A percentile compares a stretch with the other conserved stretches of the same genome.
Evolutionary conservation across 2,329 filamentous ascomycete species (phyloP).

Genomic region (Paraphaeosphaeria sporulosa): DNA sequence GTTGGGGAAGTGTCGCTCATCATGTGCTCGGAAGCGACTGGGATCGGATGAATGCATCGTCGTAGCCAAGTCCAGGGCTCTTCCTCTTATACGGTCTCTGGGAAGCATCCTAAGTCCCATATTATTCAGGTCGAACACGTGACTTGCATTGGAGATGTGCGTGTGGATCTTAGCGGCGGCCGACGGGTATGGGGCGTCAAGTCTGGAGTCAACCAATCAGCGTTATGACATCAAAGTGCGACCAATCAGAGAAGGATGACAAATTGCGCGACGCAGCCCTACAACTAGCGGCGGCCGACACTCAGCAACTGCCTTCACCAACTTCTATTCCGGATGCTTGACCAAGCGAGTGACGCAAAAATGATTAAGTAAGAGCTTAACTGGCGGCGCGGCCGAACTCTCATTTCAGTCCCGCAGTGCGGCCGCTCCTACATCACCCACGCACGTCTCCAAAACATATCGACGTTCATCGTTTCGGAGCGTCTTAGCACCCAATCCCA

Average conservation of each 20-base stretch:
- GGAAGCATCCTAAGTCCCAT: neutral
- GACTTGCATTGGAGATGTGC: neutral
- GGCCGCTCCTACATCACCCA: neutral
- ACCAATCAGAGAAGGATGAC: conserved; percentile 1
- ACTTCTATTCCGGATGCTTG: no score
- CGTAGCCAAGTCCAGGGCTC: neutral
- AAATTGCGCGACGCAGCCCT: conserved; percentile 1
- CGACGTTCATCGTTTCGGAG: neutral
- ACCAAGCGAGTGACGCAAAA: neutral
- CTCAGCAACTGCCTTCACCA: neutral
- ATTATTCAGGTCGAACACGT: neutral
- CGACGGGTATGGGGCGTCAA: neutral
- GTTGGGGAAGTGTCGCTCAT: neutral
- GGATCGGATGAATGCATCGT: neutral
- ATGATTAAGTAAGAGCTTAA: neutral
- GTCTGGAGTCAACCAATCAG: neutral
- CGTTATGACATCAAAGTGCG: neutral
- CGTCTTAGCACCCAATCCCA: neutral
- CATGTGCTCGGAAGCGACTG: neutral
- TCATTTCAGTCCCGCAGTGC: neutral
- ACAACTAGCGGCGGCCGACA: conserved; percentile 9
- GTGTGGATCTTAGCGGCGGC: conserved; percentile 1
- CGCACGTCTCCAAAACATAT: neutral
- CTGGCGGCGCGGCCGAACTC: neutral
- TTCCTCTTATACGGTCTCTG: neutral